A percentile compares a stretch with the other conserved stretches of the same genome.
These are phyloP conservation scores for Oryza meridionalis DNA, from an alignment of 176 grass and related monocot genomes.

Conservation along the genomic window DNA sequence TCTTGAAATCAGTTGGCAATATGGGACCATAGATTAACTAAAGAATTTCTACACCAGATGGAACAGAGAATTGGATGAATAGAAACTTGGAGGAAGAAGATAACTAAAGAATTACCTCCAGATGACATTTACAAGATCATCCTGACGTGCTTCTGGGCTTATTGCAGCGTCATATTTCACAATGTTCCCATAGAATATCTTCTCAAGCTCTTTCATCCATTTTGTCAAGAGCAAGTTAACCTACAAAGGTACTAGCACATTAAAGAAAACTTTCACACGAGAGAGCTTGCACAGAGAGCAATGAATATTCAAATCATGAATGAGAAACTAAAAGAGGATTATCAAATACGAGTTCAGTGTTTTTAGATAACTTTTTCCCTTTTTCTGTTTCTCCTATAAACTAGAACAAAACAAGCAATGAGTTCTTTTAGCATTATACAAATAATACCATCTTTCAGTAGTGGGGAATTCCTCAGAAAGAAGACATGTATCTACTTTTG, in stretches of 20 bases:
- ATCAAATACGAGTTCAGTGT: background rate
- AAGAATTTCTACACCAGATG: background rate
- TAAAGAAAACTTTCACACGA: slow-evolving; percentile 15
- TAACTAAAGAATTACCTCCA: slow-evolving; percentile 73
- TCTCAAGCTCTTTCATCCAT: slow-evolving; percentile 99
- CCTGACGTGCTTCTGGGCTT: slow-evolving; percentile 71
- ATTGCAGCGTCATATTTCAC: slow-evolving; percentile 84
- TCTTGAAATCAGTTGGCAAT: slow-evolving; percentile 12
- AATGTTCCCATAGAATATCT: slow-evolving; percentile 99
- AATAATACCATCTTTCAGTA: background rate
- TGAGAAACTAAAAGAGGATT: slow-evolving; percentile 26
- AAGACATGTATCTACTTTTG: slow-evolving; percentile 9
- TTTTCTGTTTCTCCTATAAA: background rate
- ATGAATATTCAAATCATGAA: background rate
- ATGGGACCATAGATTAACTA: slow-evolving; percentile 3
- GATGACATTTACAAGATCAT: slow-evolving; percentile 92
- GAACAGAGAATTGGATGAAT: slow-evolving; percentile 3
- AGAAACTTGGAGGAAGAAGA: background rate
- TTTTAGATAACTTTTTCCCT: background rate
- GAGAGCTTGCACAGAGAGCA: slow-evolving; percentile 29
- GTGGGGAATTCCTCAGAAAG: background rate
- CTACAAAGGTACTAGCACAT: slow-evolving; percentile 46
- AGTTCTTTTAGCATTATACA: background rate
- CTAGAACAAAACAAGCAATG: background rate
- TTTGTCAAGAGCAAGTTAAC: slow-evolving; percentile 94